Conservation (phyloP, 2,329 filamentous ascomycete genomes). For the Aspergillus sp. region DNA sequence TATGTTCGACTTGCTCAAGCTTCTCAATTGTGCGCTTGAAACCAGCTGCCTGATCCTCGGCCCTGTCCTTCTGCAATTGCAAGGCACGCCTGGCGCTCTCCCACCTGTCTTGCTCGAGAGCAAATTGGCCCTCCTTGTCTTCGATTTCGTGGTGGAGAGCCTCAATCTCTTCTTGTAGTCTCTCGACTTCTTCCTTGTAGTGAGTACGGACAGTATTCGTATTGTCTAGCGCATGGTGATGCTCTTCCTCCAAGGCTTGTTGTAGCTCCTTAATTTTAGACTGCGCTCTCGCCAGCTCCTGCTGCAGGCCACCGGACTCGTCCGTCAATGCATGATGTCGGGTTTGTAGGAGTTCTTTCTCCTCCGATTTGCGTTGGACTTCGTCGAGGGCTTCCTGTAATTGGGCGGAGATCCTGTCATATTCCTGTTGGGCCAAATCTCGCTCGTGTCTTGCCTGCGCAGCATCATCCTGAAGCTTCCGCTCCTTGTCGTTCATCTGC, state of each 20-base stretch:
- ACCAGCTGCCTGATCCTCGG: constrained; percentile 67
- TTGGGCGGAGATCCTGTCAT: constrained; percentile 44
- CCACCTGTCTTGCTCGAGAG: constrained; percentile 72
- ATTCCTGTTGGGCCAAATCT: constrained; percentile 49
- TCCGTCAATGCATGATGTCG: constrained; percentile 67
- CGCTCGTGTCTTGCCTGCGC: constrained; percentile 47
- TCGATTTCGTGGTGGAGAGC: constrained; percentile 65
- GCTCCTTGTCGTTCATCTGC: constrained; percentile 40
- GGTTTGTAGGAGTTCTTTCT: constrained; percentile 69
- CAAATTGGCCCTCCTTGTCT: constrained; percentile 70
- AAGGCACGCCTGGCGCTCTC: constrained; percentile 66
- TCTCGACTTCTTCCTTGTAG: constrained; percentile 58
- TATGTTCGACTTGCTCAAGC: constrained; percentile 68
- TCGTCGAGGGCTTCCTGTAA: constrained; percentile 62
- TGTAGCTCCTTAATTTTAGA: constrained; percentile 51
- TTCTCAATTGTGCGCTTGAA: constrained; percentile 71
- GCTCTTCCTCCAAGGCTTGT: constrained; percentile 54
- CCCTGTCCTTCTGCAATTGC: constrained; percentile 65
- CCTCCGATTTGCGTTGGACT: constrained; percentile 57
- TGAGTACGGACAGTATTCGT: constrained; percentile 61
- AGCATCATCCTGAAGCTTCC: constrained; percentile 46
- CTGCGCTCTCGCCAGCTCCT: constrained; percentile 57
- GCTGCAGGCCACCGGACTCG: constrained; percentile 68
- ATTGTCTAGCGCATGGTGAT: constrained; percentile 59
- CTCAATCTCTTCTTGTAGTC: constrained; percentile 58